Conservation (phyloP, 2,329 filamentous ascomycete species). For the Talaromyces funiculosus region DNA sequence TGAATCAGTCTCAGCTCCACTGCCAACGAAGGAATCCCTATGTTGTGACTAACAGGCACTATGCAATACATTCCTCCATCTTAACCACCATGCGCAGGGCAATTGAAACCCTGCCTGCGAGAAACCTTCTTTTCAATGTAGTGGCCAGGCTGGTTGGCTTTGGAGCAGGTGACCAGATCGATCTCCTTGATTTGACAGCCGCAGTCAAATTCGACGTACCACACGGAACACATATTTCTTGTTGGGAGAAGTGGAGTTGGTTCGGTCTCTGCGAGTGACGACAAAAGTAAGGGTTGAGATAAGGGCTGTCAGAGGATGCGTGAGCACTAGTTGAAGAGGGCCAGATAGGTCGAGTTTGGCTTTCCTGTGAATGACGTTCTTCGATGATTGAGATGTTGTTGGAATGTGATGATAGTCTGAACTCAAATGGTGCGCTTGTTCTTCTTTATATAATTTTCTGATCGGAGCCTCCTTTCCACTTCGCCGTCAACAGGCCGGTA, state of each 20-base stretch:
- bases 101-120: conserved; percentile 29
- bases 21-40: not conserved
- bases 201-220: conserved; percentile 34
- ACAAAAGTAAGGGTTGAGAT: conserved; percentile 5
- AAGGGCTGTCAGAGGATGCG: not conserved
- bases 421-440: conserved; percentile 2
- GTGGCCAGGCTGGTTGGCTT: conserved; percentile 27
- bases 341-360: not conserved
- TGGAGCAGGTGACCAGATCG: conserved; percentile 31
- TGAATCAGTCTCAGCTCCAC: not conserved
- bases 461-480: not conserved
- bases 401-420: conserved; percentile 7
- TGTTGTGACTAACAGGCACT: not conserved
- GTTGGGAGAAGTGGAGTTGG: not conserved
- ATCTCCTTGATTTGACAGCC: conserved; percentile 30
- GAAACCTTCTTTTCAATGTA: conserved; percentile 30
- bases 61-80: not conserved
- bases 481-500: not conserved
- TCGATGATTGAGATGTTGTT: conserved; percentile 2
- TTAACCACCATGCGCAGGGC: conserved; percentile 24
- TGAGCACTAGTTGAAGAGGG: not conserved
- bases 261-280: not conserved
- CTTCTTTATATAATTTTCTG: conserved; percentile 13
- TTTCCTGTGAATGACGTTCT: not conserved
- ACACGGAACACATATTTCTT: conserved; percentile 31